Evolutionary conservation across 2,329 filamentous ascomycete genomes (phyloP), one percentile per base, ranked within the genome.

Genomic region (Exophiala phaeomuriformis): DNA sequence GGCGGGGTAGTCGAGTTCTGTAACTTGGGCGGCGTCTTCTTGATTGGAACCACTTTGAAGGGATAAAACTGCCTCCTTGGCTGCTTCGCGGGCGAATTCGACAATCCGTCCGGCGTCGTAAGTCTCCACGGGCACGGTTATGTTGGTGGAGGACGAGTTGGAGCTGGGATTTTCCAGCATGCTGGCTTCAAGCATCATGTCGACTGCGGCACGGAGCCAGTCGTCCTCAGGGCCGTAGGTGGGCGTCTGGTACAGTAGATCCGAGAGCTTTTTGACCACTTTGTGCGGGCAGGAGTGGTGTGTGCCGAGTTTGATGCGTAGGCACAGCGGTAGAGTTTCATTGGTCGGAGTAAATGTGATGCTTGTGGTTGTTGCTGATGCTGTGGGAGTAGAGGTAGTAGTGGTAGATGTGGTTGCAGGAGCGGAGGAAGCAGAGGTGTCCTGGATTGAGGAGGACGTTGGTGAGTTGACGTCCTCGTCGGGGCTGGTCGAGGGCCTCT

Each of bases 161-260:
- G 12, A 27, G 35, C 10, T 4, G 48, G 49, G 42, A 19, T 19
- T 19, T 39, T 55, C 54, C 12, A 59, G 49, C 32, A 58, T 51
- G 12, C 47, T 36, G 2, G 48, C 19, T 9, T 32, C 37, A 30
- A 51, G 37, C 19, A 55, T 44, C 46, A 48, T 51, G 30, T 52
- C 48, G 5, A 59, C 46, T 5, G 54, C 51, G n/a, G 53, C 51
- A 12, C 54, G 57, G 4, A 59, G 54, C 57, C 57, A 59, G 47
- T 59, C 57, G 32, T 57, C 54, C 27, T 52, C 53, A 2, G 54
- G 49, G 4, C 57, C 57, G 39, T 59, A 59, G 4, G 57, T 59
- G 19, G 57, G 57, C 19, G 57, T 59, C 19, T 31, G 32, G 49
- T 55, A 56, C 28, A 40, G 49, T 52, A 56, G 27, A 57, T 48